A percentile compares a stretch with the other conserved stretches of the same genome.
Evolutionary conservation across 208 protist species (phyloP).

Genomic region (Wallacemonas collosoma): DNA sequence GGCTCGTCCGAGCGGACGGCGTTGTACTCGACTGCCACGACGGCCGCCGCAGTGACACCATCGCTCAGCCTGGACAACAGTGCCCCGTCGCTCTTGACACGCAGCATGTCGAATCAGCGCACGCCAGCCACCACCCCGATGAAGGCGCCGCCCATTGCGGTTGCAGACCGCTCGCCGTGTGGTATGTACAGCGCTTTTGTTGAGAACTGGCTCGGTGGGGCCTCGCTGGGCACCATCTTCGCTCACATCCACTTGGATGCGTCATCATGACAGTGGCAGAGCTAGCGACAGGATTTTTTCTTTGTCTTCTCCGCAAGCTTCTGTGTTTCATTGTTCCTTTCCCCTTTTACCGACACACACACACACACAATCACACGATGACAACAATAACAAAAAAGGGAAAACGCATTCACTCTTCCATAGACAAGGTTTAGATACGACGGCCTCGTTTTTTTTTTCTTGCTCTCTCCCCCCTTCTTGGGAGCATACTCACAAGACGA

Average conservation of each 20-base stretch:
- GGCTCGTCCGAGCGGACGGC: background rate
- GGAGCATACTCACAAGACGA: too few species aligned
- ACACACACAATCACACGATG: too few species aligned
- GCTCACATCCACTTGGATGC: background rate
- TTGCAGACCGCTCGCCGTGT: slow-evolving; percentile 1
- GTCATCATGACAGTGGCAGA: background rate
- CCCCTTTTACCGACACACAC: too few species aligned
- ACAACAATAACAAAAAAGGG: too few species aligned
- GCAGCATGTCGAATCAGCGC: slow-evolving; percentile 2
- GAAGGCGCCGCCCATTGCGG: slow-evolving; percentile 7
- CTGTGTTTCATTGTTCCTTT: too few species aligned
- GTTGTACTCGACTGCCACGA: background rate
- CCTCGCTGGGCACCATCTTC: slow-evolving; percentile 10
- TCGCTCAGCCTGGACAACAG: background rate
- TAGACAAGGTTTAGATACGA: too few species aligned
- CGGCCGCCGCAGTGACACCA: slow-evolving; percentile 1
- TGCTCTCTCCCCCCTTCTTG: too few species aligned
- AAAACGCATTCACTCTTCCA: too few species aligned
- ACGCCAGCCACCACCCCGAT: slow-evolving; percentile 15
- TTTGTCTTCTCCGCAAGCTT: too few species aligned
- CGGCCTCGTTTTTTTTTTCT: too few species aligned
- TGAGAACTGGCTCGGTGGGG: slow-evolving; percentile 14
- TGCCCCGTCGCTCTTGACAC: background rate
- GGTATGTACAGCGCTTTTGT: slow-evolving; percentile 13
- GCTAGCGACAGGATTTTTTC: too few species aligned